Conservation (phyloP, 805 yeast genomes). For the Pichia thaimueangensis region DNA sequence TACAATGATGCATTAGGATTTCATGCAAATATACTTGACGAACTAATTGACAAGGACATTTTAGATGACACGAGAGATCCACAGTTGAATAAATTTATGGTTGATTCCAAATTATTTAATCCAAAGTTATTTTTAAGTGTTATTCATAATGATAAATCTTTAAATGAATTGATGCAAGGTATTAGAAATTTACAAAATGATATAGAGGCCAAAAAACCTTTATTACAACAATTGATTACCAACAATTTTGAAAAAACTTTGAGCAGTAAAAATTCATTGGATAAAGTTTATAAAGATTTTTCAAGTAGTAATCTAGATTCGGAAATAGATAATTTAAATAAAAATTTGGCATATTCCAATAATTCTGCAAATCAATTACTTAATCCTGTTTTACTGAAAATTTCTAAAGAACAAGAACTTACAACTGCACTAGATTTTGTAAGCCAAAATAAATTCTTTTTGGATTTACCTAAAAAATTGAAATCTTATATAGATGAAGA, state of each 20-base stretch:
- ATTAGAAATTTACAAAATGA: conserved; percentile 43
- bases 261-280: conserved; percentile 56
- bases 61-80: conserved; percentile 36
- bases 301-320: conserved; percentile 23
- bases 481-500: conserved; percentile 36
- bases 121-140: conserved; percentile 49
- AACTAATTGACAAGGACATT: conserved; percentile 34
- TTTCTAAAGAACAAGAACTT: conserved; percentile 42
- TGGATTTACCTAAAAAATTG: conserved; percentile 52
- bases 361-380: conserved; percentile 44
- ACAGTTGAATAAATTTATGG: conserved; percentile 35
- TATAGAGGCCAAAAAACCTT: conserved; percentile 43
- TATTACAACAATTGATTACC: conserved; percentile 46
- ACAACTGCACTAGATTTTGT: conserved; percentile 44
- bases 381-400: conserved; percentile 53
- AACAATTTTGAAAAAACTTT: conserved; percentile 60
- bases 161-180: conserved; percentile 42
- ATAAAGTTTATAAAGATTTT: conserved; percentile 52
- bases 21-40: conserved; percentile 38
- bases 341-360: conserved; percentile 42
- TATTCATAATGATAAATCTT: conserved; percentile 50
- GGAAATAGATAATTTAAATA: conserved; percentile 23
- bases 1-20: conserved; percentile 51
- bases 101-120: conserved; percentile 53
- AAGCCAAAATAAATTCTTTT: conserved; percentile 44